Percentiles rank a stretch among this genome's conserved stretches.
These are phyloP conservation scores for Chrysosporium queenslandicum DNA, from an alignment of 2,329 filamentous ascomycete species.

Conservation along the genomic window DNA sequence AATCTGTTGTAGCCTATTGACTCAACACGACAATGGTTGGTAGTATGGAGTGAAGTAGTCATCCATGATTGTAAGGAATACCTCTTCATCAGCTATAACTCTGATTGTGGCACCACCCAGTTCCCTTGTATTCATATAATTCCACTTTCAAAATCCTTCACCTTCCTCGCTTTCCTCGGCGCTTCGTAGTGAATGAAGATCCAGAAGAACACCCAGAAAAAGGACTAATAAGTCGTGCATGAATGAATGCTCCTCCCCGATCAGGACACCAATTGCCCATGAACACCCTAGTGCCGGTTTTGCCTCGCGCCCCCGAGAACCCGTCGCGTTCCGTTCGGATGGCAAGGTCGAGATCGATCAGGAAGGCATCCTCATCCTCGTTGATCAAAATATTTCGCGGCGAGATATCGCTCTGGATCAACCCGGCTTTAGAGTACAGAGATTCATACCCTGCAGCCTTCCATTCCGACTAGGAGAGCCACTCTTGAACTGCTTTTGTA, in stretches of 20 bases:
- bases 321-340: constrained; percentile 28
- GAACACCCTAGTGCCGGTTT: constrained; percentile 39
- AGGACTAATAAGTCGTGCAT: constrained; percentile 43
- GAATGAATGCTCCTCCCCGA: constrained; percentile 34
- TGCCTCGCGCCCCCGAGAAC: constrained; percentile 33
- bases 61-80: constrained; percentile 25
- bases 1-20: constrained; percentile 31
- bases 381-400: constrained; percentile 42
- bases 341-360: constrained; percentile 37
- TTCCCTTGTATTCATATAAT: constrained; percentile 18
- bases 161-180: constrained; percentile 16
- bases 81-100: constrained; percentile 18
- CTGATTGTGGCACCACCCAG: constrained; percentile 21
- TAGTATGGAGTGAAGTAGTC: constrained; percentile 14
- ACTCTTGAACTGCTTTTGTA: constrained; percentile 34
- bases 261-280: constrained; percentile 40
- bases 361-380: constrained; percentile 32
- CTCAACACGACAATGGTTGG: constrained; percentile 28
- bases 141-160: constrained; percentile 21
- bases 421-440: constrained; percentile 22
- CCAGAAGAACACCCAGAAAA: constrained; percentile 43
- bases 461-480: constrained; percentile 31
- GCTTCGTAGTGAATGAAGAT: constrained; percentile 38
- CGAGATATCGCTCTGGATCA: constrained; percentile 39
- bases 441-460: constrained; percentile 24